Evolutionary conservation across 345 rosid species (phyloP), one percentile per base, ranked within the genome.

Genomic region (Eucalyptus cladocalyx): DNA sequence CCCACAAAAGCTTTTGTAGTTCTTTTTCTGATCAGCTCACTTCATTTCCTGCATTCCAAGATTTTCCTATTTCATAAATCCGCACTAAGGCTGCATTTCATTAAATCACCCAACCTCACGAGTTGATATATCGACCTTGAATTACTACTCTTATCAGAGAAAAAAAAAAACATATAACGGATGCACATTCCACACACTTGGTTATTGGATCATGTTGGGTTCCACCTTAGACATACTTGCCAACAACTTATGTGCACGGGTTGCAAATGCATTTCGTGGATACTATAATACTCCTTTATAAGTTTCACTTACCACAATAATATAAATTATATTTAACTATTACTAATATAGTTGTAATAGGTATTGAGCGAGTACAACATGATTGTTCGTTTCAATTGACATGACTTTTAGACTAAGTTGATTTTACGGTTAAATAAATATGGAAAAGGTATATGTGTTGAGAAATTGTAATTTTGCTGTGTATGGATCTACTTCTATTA

Each of bases 211-310:
- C 56, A 3, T 0, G 2, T 53, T 8, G 28, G 6, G 62, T 56
- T 56, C 62, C 62, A 56, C 30, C 11, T 24, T 56, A 56, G 28
- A 56, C 12, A 24, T 4, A 56, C 62, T 23, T 56, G 62, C 32
- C 32, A 28, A 60, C 17, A 28, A 9, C 12, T 56, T 56, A 54
- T 54, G 8, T 60, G 17, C 17, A 28, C 0, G 0, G 67, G 32
- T 0, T 60, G 67, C 32, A 12, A 60, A 28, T 0, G 1, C 17
- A 60, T 28, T 30, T 11, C 0, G 4, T 11, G n/a, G 15, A 58
- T 58, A 24, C n/a, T 28, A 26, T 58, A 26, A 26, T 58, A 28
- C 65, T 23, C 62, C 60, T 56, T 9, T 56, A 1, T 56, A 60
- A 28, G 69, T 60, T 60, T 28, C 34, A 60, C 17, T 60, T 13